phyloP scores from a whole-genome alignment of 106 monocot genomes.

The Dendrobium nobile region DNA sequence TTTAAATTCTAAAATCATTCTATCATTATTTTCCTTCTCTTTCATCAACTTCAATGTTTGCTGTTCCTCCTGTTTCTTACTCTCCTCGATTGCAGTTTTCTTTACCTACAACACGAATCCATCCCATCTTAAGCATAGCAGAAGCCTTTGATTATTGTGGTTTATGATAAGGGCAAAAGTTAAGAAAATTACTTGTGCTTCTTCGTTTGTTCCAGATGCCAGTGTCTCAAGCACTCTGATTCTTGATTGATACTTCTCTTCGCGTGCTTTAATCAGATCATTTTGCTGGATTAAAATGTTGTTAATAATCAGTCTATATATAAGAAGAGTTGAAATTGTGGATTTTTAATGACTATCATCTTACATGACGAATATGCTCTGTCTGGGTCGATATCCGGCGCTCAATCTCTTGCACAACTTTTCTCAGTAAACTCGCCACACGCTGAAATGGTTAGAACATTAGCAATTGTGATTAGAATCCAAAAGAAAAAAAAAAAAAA shows the following conservation, averaged over 20 bases:
- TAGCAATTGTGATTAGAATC: not conserved
- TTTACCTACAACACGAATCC: slow-evolving; percentile 27
- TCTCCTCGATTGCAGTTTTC: slow-evolving; percentile 14
- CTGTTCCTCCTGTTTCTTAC: slow-evolving; percentile 9
- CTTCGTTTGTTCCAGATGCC: slow-evolving; percentile 68
- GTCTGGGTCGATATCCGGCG: slow-evolving; percentile 84
- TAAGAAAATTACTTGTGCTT: slow-evolving; percentile 42
- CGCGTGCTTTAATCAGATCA: slow-evolving; percentile 58
- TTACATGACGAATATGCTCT: slow-evolving; percentile 92
- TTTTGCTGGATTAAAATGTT: slow-evolving; percentile 34
- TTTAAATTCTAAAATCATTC: slow-evolving; percentile 47
- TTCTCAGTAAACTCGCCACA: slow-evolving; percentile 63
- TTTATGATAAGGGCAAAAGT: too few relatives aligned
- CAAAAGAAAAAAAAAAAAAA: not conserved
- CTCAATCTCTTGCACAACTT: slow-evolving; percentile 89
- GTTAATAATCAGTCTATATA: not conserved
- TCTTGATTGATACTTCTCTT: slow-evolving; percentile 71
- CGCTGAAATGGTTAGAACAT: slow-evolving; percentile 32
- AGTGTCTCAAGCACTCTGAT: slow-evolving; percentile 63
- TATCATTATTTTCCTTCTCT: slow-evolving; percentile 29
- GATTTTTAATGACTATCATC: slow-evolving; percentile 4
- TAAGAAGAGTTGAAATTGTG: not conserved
- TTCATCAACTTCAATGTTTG: slow-evolving; percentile 3
- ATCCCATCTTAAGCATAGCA: not conserved
- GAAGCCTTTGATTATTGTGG: not conserved